phyloP scores from a whole-genome alignment of 176 grass and related monocot genomes.

The Dactylis glomerata region DNA sequence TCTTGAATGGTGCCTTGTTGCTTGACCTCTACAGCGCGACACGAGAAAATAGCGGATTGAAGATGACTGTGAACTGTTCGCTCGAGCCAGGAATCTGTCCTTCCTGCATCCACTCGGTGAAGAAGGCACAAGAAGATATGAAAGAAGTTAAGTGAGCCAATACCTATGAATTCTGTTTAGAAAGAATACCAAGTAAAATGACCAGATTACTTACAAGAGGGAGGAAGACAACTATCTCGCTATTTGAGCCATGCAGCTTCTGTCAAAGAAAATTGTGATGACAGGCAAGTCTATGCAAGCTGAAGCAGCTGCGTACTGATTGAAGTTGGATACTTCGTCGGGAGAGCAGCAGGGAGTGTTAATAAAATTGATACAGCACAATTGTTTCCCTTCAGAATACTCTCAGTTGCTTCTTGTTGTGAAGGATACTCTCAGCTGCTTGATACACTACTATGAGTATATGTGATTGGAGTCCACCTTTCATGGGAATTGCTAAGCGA shows the following conservation, averaged over 20 bases:
- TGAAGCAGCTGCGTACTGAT: background rate
- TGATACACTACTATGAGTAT: constrained; percentile 10
- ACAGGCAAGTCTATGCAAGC: background rate
- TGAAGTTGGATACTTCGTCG: constrained; percentile 36
- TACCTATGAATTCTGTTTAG: background rate
- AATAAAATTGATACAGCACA: constrained; percentile 26
- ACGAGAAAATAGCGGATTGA: constrained; percentile 3
- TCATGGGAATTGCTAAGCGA: background rate
- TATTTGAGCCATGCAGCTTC: background rate
- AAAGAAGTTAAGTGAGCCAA: background rate
- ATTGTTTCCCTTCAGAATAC: constrained; percentile 35
- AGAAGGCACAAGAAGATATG: constrained; percentile 13
- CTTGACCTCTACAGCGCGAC: background rate
- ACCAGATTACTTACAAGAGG: constrained; percentile 16
- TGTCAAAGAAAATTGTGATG: background rate
- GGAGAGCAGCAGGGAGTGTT: constrained; percentile 20
- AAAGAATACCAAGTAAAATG: background rate
- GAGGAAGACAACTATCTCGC: background rate
- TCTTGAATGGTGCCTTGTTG: background rate
- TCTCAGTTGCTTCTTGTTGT: background rate
- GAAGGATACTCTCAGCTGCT: constrained; percentile 15
- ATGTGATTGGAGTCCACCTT: background rate
- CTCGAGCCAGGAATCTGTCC: background rate
- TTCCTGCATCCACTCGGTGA: constrained; percentile 20
- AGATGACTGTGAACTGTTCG: too few species aligned